A percentile compares a stretch with the other conserved stretches of the same genome.
Evolutionary conservation across 192 early-diverging fungal genomes (phyloP).

Genomic region (Mortierella alpina): DNA sequence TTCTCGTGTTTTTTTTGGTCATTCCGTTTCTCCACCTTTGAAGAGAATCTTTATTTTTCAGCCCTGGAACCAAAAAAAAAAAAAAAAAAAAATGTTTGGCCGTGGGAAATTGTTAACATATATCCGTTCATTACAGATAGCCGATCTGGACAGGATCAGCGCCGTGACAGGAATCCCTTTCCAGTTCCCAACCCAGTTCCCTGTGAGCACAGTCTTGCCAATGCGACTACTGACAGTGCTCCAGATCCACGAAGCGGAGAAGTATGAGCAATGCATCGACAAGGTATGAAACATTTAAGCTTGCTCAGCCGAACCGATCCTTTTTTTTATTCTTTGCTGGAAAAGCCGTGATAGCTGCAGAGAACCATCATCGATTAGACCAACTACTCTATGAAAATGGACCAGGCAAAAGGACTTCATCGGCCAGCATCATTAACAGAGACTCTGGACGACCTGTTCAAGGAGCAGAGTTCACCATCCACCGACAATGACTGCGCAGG

Average conservation of each 20-base stretch:
- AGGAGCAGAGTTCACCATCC: not conserved
- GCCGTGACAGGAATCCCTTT: constrained; percentile 36
- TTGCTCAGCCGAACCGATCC: not conserved
- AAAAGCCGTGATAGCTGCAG: too few species aligned
- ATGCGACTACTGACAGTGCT: constrained; percentile 46
- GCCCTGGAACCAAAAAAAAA: too few species aligned
- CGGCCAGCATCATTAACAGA: too few species aligned
- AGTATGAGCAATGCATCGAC: constrained; percentile 42
- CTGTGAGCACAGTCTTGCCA: constrained; percentile 36
- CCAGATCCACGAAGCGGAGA: constrained; percentile 33
- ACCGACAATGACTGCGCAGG: constrained; percentile 22
- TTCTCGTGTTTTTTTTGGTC: not conserved
- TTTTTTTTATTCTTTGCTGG: not conserved
- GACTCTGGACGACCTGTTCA: too few species aligned
- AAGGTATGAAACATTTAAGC: constrained; percentile 13
- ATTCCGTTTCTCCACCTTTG: not conserved
- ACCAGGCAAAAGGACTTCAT: too few species aligned
- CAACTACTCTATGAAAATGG: too few species aligned
- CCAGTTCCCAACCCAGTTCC: constrained; percentile 30
- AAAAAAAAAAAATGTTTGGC: too few species aligned
- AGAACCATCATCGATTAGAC: too few species aligned
- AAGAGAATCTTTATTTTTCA: not conserved
- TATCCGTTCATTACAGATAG: constrained; percentile 10
- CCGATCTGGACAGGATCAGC: constrained; percentile 38
- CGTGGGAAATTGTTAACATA: not conserved